A percentile compares a stretch with the other conserved stretches of the same genome.
Conservation (phyloP, 2,329 filamentous ascomycete species). For the Penicillium sp. region DNA sequence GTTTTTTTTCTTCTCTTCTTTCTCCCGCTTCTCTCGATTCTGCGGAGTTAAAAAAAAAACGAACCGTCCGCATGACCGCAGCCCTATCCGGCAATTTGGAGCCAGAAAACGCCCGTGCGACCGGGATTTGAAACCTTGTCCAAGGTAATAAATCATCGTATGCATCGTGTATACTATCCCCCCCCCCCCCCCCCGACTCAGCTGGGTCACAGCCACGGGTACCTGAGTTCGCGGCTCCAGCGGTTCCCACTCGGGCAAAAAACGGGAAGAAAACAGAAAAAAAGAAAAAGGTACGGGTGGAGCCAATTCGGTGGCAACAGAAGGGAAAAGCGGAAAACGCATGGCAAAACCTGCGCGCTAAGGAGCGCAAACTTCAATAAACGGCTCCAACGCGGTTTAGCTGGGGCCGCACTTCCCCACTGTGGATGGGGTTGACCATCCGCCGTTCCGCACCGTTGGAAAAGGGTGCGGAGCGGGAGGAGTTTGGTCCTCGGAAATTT, state of each 20-base stretch:
- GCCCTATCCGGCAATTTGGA: conserved; percentile 13
- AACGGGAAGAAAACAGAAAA: not conserved
- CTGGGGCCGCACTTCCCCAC: conserved; percentile 11
- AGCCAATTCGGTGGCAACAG: conserved; percentile 15
- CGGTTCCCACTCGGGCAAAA: conserved; percentile 10
- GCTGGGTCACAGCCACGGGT: conserved; percentile 10
- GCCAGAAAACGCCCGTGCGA: conserved; percentile 7
- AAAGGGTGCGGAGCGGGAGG: conserved; percentile 14
- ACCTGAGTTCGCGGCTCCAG: conserved; percentile 19
- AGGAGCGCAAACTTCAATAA: conserved; percentile 25
- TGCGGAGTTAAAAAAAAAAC: not conserved
- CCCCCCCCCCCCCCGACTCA: too few species aligned
- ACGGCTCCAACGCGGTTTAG: conserved; percentile 13
- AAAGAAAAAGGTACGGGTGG: conserved; percentile 3
- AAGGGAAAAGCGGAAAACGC: conserved; percentile 13
- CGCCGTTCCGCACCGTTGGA: conserved; percentile 26
- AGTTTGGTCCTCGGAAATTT: conserved; percentile 9
- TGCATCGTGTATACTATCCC: too few species aligned
- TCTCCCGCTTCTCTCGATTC: not conserved
- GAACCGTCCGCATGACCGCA: conserved; percentile 12
- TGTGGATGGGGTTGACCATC: conserved; percentile 11
- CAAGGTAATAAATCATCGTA: too few species aligned
- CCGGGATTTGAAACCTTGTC: conserved; percentile 18
- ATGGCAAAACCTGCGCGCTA: conserved; percentile 21
- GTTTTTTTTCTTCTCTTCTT: not conserved